Evolutionary conservation across 495 filamentous ascomycete species (phyloP).

Genomic region (Aspergillus campestris): DNA sequence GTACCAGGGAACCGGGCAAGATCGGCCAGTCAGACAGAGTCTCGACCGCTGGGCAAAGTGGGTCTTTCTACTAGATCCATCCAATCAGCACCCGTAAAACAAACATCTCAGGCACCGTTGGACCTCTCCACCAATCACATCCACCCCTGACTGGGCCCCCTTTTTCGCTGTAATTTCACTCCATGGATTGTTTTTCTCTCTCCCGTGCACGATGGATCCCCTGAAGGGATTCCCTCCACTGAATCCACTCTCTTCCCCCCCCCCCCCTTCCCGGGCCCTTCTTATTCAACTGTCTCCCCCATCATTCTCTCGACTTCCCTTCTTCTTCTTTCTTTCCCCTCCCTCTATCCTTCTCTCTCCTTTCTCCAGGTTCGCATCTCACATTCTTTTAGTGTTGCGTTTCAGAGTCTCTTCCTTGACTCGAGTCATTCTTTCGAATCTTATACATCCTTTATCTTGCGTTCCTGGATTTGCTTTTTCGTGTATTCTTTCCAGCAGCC

Average conservation of each 20-base stretch:
- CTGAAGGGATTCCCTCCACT: neutral
- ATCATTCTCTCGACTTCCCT: conserved; percentile 7
- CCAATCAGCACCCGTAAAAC: no score
- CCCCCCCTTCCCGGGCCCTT: neutral
- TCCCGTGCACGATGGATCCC: neutral
- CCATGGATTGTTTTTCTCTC: neutral
- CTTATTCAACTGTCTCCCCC: conserved; percentile 3
- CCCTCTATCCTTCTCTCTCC: conserved; percentile 9
- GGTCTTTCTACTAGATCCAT: neutral
- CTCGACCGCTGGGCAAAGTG: conserved; percentile 6
- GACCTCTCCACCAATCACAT: conserved; percentile 4
- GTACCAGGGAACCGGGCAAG: no score
- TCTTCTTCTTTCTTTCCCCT: conserved; percentile 15
- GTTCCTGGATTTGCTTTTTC: conserved; percentile 7
- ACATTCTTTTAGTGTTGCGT: conserved; percentile 20
- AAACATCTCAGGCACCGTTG: no score
- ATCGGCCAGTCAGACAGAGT: neutral
- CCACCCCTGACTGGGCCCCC: conserved; percentile 13
- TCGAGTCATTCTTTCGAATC: no score
- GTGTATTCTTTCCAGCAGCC: neutral
- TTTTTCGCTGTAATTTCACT: conserved; percentile 10
- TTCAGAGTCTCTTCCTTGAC: conserved; percentile 4
- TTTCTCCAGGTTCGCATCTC: conserved; percentile 6
- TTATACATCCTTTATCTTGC: conserved; percentile 7
- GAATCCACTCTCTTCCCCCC: neutral